Evolutionary conservation across 1,284 basidiomycete species (phyloP).

Genomic region (Volvariella volvacea): DNA sequence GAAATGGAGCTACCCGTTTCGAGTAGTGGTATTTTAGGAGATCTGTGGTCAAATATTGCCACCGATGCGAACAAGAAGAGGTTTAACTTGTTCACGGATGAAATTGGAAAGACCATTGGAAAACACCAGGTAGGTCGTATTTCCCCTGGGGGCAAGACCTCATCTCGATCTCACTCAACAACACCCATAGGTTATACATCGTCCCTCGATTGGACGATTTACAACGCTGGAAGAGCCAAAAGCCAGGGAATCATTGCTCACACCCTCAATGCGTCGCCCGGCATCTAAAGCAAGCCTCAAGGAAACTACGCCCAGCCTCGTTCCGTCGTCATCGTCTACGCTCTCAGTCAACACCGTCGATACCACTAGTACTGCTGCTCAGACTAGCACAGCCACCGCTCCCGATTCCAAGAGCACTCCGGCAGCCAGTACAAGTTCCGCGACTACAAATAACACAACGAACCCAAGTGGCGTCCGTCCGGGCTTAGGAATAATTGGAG

Average conservation of each 20-base stretch:
- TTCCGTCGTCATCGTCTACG: too few relatives aligned
- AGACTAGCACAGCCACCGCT: slow-evolving; percentile 17
- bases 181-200: slow-evolving; percentile 53
- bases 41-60: slow-evolving; percentile 83
- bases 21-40: slow-evolving; percentile 67
- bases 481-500: too few relatives aligned
- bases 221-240: slow-evolving; percentile 81
- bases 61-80: slow-evolving; percentile 85
- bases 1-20: slow-evolving; percentile 57
- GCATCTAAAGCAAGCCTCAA: slow-evolving; percentile 47
- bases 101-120: slow-evolving; percentile 88
- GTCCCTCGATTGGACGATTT: slow-evolving; percentile 82
- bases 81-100: slow-evolving; percentile 85
- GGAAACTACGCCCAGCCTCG: slow-evolving; percentile 15
- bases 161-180: too few relatives aligned
- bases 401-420: slow-evolving; percentile 20
- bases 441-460: slow-evolving; percentile 20
- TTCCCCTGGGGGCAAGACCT: too few relatives aligned
- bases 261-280: slow-evolving; percentile 56
- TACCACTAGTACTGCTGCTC: too few relatives aligned
- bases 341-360: too few relatives aligned
- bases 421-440: slow-evolving; percentile 27
- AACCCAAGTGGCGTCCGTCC: too few relatives aligned
- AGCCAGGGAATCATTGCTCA: slow-evolving; percentile 80
- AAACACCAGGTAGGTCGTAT: slow-evolving; percentile 66